A percentile compares a stretch with the other conserved stretches of the same genome.
Conservation (phyloP, 768 basidiomycete species). For the Rhodocollybia butyracea region DNA sequence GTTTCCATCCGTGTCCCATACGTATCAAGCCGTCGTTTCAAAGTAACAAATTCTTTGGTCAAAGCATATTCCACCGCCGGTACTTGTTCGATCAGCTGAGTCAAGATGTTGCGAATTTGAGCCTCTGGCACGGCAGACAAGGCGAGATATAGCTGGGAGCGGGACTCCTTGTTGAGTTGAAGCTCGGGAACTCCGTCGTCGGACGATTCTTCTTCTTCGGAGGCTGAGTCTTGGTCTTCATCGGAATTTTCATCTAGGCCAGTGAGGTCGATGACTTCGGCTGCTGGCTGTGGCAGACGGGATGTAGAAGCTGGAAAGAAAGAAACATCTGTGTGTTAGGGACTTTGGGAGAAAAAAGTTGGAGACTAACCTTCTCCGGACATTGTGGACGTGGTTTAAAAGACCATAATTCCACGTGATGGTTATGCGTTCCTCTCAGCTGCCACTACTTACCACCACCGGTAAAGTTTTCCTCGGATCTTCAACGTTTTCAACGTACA, state of each 20-base stretch:
- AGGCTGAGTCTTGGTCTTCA: conserved; percentile 15
- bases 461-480: too few relatives aligned
- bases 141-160: conserved; percentile 38
- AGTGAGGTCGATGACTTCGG: conserved; percentile 45
- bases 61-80: conserved; percentile 40
- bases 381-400: neutral
- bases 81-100: conserved; percentile 33
- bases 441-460: too few relatives aligned
- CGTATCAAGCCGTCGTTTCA: conserved; percentile 24
- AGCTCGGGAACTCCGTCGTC: conserved; percentile 31
- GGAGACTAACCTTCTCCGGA: neutral
- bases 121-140: conserved; percentile 40
- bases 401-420: neutral
- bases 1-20: conserved; percentile 36
- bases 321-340: neutral
- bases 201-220: conserved; percentile 15
- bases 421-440: neutral
- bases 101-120: conserved; percentile 40
- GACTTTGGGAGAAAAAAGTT: neutral
- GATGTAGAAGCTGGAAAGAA: neutral
- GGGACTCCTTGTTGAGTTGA: conserved; percentile 35
- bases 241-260: conserved; percentile 27
- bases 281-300: neutral
- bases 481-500: too few relatives aligned
- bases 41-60: conserved; percentile 40